phyloP scores from a whole-genome alignment of 768 basidiomycete genomes.

The Hortiboletus flavorubellus region DNA sequence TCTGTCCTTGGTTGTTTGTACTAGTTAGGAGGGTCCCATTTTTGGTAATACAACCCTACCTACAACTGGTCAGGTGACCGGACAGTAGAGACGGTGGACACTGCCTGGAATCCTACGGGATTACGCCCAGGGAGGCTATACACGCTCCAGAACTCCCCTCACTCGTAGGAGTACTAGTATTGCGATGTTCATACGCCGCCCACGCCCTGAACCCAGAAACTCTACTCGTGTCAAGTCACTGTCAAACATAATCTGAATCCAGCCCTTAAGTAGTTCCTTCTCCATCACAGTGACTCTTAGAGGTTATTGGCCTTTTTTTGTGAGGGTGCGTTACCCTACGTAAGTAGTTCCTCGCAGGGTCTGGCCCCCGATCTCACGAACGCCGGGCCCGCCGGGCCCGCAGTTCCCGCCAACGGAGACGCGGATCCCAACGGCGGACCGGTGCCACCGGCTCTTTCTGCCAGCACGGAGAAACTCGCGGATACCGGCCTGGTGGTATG shows the following conservation, averaged over 20 bases:
- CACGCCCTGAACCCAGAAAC: not conserved
- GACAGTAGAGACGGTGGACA: not conserved
- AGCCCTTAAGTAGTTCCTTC: too few relatives aligned
- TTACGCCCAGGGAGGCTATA: not conserved
- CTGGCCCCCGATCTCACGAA: too few relatives aligned
- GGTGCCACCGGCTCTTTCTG: not conserved
- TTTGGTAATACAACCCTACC: constrained; percentile 5
- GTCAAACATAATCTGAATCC: too few relatives aligned
- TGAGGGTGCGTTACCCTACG: too few relatives aligned
- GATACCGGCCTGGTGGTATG: constrained; percentile 52
- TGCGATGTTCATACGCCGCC: too few relatives aligned
- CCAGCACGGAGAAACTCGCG: not conserved
- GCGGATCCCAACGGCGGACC: not conserved
- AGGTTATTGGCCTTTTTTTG: not conserved
- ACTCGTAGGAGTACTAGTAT: not conserved
- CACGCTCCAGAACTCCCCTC: not conserved
- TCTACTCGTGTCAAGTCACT: too few relatives aligned
- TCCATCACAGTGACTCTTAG: not conserved
- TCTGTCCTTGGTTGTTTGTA: constrained; percentile 25
- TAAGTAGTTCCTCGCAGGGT: too few relatives aligned
- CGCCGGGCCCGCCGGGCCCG: too few relatives aligned
- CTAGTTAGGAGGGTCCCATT: constrained; percentile 9
- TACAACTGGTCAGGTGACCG: not conserved
- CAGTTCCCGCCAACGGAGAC: too few relatives aligned
- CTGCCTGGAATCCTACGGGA: not conserved